phyloP scores from a whole-genome alignment of 176 grass and related monocot genomes.

The Dactylis glomerata region DNA sequence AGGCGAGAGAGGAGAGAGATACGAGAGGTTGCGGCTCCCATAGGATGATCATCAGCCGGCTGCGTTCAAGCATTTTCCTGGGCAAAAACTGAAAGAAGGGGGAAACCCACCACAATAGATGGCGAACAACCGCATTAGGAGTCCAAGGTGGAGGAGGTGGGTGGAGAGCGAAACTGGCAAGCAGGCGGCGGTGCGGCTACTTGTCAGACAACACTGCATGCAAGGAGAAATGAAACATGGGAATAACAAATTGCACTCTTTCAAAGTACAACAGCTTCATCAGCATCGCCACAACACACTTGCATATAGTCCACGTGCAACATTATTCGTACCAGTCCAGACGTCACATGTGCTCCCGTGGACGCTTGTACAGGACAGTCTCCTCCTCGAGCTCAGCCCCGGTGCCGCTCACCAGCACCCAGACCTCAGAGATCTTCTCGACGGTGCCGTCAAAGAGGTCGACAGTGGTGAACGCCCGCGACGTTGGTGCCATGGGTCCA shows the following conservation, averaged over 20 bases:
- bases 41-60: too few relatives aligned
- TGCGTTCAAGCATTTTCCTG: too few relatives aligned
- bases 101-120: too few relatives aligned
- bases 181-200: too few relatives aligned
- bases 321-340: not conserved
- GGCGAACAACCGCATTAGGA: too few relatives aligned
- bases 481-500: not conserved
- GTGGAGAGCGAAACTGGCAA: too few relatives aligned
- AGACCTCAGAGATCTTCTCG: conserved; percentile 73
- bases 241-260: not conserved
- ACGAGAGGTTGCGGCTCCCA: too few relatives aligned
- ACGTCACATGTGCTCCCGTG: conserved; percentile 30
- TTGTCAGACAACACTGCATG: not conserved
- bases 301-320: conserved; percentile 14
- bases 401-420: conserved; percentile 52
- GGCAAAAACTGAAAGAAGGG: too few relatives aligned
- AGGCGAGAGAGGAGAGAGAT: too few relatives aligned
- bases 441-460: conserved; percentile 55
- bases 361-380: conserved; percentile 49
- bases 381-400: conserved; percentile 63
- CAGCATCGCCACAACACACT: not conserved
- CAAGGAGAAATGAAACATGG: not conserved
- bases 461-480: conserved; percentile 54
- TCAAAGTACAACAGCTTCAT: conserved; percentile 20
- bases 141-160: too few relatives aligned